Percentiles rank a stretch among this genome's conserved stretches.
Conservation (phyloP, 768 basidiomycete species). For the Gautieria morchelliformis region DNA sequence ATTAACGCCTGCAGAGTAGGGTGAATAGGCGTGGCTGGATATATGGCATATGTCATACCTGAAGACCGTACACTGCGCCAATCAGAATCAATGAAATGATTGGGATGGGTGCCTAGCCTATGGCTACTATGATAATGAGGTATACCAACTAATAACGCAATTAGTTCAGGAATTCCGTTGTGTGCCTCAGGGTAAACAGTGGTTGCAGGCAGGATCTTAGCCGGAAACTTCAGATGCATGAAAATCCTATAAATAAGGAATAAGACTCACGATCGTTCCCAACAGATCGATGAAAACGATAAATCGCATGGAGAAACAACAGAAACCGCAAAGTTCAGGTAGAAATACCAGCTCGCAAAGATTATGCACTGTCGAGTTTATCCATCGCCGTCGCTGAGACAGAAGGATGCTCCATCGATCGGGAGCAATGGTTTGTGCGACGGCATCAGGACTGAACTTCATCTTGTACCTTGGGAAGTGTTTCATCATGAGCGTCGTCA, state of each 20-base stretch:
- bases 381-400: constrained; percentile 92
- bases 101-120: constrained; percentile 62
- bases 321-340: constrained; percentile 88
- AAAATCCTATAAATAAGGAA: background rate
- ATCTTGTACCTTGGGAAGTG: constrained; percentile 95
- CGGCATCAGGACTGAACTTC: constrained; percentile 82
- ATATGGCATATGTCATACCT: too few relatives aligned
- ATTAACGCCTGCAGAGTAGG: constrained; percentile 54
- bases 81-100: constrained; percentile 87
- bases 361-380: constrained; percentile 95
- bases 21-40: too few relatives aligned
- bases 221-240: background rate
- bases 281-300: constrained; percentile 90
- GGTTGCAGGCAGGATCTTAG: constrained; percentile 76
- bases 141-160: constrained; percentile 52
- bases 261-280: constrained; percentile 58
- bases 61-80: constrained; percentile 78
- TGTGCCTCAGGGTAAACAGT: constrained; percentile 51
- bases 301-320: constrained; percentile 94
- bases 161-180: background rate
- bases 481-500: constrained; percentile 89
- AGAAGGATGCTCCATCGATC: constrained; percentile 83
- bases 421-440: constrained; percentile 87
- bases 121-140: constrained; percentile 73
- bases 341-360: constrained; percentile 79